Evolutionary conservation across 1,139 yeast genomes (phyloP), one percentile per base, ranked within the genome.

Genomic region (Kodamaea sp.): DNA sequence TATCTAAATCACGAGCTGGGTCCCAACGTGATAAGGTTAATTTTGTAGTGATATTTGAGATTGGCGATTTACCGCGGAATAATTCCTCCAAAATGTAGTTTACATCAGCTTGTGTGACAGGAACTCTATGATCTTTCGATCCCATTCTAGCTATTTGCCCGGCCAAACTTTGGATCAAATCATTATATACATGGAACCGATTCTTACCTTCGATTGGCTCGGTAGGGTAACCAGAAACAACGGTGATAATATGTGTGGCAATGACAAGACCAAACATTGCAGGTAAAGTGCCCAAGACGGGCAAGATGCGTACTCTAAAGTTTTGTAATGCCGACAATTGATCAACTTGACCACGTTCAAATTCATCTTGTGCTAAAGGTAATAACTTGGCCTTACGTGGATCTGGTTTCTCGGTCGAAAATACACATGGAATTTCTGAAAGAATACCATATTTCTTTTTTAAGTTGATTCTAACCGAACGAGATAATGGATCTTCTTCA

Each of bases 251-350:
- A 61, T 86, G 83, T 0, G 97, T 84, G 2, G 96, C 95, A 43
- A 92, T 75, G 0, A 96, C 79, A 36, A 92, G 72, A 1, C 98
- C 98, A 66, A 92, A 92, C 65, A 90, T 84, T 7, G 94, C 97
- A 1, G 98, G 98, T 82, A 92, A 79, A 0, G 98, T 88, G 2
- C 98, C 97, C 47, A 92, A 66, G 0, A 92, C 98, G 0, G 98
- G 98, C 43, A 92, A 70, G 38, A 92, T 90, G 50, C 98, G 75
- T 5, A 90, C 97, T 48, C 98, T 75, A 68, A 92, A 92, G 65
- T 89, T 90, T 53, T 79, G 82, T 45, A 92, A 64, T 1, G 96
- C 95, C 40, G 95, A 81, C 37, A 92, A 70, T 59, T 92, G 95
- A 47, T 81, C 95, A 27, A 90, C 96, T 41, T 81, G 71, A 29